Evolutionary conservation across 2,329 filamentous ascomycete genomes (phyloP), one percentile per base, ranked within the genome.

Genomic region (Penicillium palitans): DNA sequence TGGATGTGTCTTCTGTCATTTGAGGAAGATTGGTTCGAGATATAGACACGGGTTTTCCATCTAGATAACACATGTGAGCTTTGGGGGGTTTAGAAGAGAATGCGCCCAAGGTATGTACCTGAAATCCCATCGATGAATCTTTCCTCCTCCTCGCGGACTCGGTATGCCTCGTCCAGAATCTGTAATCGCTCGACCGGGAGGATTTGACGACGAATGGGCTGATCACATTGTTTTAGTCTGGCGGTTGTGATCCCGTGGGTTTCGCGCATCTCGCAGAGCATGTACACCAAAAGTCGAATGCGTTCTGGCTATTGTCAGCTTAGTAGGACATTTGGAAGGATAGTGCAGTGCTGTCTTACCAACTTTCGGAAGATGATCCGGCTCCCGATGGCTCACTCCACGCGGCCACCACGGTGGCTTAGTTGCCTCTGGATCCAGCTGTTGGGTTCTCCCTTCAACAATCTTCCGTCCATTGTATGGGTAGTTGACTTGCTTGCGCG

Each of bases 111-210:
- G 12, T 3, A 60, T 66, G 44, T 68, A 78, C 76, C 73, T 42
- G 73, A 72, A 52, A 73, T 66, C 21, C 74, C 74, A 12, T 73
- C 68, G 19, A 73, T 52, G 46, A 72, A 76, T 8, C 72, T 66
- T 51, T 77, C 75, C 60, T 78, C 75, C 62, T 71, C 69, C 41
- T 71, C 68, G 41, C 75, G 68, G 19, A 77, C 73, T 24, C 68
- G 68, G 60, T 75, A 78, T 21, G 78, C 71, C 61, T 79, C 76
- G 41, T 78, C 75, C 33, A 79, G 57, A 25, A 79, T 70, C 13
- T 70, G 65, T 37, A 73, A 58, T 13, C 74, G 69, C 47, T 74
- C 73, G 12, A 61, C 58, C 6, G 74, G 74, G 53, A 66, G 65
- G 24, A 77, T 74, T 54, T 74, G 71, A 31, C 74, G 72, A 24